These are phyloP conservation scores for Artemisia tridentata DNA, from an alignment of 129 eudicot species.

Conservation along the genomic window DNA sequence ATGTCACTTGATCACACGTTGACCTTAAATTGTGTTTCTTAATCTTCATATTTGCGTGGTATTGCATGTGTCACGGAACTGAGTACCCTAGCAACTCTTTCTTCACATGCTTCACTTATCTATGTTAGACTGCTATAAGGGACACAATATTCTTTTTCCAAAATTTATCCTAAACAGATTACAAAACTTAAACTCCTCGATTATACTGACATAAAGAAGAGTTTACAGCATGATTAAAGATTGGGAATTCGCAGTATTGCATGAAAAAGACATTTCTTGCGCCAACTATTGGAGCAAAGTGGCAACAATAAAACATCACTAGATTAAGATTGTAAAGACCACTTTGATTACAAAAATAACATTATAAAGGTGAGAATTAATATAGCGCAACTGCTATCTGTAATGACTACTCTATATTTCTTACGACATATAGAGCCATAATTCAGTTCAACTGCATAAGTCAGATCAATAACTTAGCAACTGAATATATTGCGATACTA, in stretches of 20 bases:
- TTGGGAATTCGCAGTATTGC: not conserved
- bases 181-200: too few species aligned
- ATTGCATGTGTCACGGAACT: too few species aligned
- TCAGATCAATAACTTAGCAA: slow-evolving; percentile 1
- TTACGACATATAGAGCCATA: not conserved
- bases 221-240: not conserved
- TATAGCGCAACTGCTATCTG: not conserved
- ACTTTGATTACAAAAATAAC: not conserved
- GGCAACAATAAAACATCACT: not conserved
- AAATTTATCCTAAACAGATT: too few species aligned
- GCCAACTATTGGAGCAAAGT: not conserved
- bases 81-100: too few species aligned
- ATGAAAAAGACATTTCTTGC: not conserved
- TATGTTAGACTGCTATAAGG: too few species aligned
- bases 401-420: not conserved
- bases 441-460: not conserved
- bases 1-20: too few species aligned
- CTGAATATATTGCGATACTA: not conserved
- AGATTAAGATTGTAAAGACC: not conserved
- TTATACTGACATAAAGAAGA: too few species aligned
- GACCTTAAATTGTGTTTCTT: too few species aligned
- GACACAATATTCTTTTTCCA: too few species aligned
- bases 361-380: not conserved
- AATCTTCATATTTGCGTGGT: too few species aligned
- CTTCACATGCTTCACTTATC: too few species aligned